phyloP scores from a whole-genome alignment of 2,329 filamentous ascomycete genomes.

The Xylariaceae sp. region DNA sequence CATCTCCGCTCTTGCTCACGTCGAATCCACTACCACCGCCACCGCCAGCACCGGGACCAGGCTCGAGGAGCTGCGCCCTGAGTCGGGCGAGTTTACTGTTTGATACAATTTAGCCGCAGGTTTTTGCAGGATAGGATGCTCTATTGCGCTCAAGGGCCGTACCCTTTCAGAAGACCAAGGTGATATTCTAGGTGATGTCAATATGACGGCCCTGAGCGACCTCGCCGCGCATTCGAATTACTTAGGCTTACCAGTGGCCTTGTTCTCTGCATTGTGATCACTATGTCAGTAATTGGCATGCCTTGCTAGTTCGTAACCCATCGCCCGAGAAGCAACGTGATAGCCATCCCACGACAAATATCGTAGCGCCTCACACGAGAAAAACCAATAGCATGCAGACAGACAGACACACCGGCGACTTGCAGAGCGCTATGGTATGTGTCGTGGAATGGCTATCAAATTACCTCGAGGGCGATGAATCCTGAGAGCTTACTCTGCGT shows the following conservation, averaged over 20 bases:
- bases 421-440: slow-evolving; percentile 4
- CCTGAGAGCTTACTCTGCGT: slow-evolving; percentile 75
- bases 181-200: slow-evolving; percentile 72
- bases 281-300: slow-evolving; percentile 19
- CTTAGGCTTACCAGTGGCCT: slow-evolving; percentile 80
- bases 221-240: background rate
- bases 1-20: slow-evolving; percentile 94
- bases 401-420: background rate
- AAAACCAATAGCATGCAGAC: background rate
- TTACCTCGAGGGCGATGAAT: slow-evolving; percentile 12
- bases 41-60: slow-evolving; percentile 70
- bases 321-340: slow-evolving; percentile 5
- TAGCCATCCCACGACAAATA: slow-evolving; percentile 4
- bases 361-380: background rate
- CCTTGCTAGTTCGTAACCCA: slow-evolving; percentile 5
- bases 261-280: slow-evolving; percentile 70
- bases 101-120: slow-evolving; percentile 9
- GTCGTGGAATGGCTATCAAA: slow-evolving; percentile 8
- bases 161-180: slow-evolving; percentile 96
- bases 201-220: background rate
- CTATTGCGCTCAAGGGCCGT: slow-evolving; percentile 29
- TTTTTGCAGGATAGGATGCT: background rate
- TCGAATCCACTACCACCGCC: slow-evolving; percentile 83
- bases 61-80: slow-evolving; percentile 90
- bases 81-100: slow-evolving; percentile 88